phyloP scores from a whole-genome alignment of 164 flowering plant species.

The Dillenia turbinata region DNA sequence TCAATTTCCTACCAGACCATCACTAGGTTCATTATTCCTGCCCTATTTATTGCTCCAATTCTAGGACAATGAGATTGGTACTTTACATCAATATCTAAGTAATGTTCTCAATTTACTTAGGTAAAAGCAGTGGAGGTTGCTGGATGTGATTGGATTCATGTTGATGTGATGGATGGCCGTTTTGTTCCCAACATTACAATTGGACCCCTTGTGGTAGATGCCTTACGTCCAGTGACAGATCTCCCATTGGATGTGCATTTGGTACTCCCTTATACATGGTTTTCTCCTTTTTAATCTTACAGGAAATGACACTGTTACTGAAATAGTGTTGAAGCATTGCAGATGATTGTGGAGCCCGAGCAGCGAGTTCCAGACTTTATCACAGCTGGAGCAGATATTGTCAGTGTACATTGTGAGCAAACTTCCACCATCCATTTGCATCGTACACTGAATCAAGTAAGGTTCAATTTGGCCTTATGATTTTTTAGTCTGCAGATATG shows the following conservation, averaged over 20 bases:
- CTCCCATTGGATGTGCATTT: constrained; percentile 97
- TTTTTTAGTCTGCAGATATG: too few relatives aligned
- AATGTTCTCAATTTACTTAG: constrained; percentile 29
- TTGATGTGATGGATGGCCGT: constrained; percentile 99
- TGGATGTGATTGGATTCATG: constrained; percentile 99
- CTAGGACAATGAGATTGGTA: too few relatives aligned
- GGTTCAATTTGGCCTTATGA: not conserved
- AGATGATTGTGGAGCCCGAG: constrained; percentile 99
- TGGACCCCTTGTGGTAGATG: constrained; percentile 96
- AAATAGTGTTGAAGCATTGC: constrained; percentile 15
- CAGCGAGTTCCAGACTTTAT: constrained; percentile 93
- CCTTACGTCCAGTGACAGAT: constrained; percentile 95
- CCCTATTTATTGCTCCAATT: too few relatives aligned
- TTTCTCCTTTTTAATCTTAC: not conserved
- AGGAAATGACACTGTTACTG: constrained; percentile 9
- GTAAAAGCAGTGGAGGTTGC: constrained; percentile 98
- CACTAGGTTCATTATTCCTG: too few relatives aligned
- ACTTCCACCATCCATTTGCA: constrained; percentile 96
- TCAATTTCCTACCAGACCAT: too few relatives aligned
- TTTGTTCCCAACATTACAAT: constrained; percentile 98
- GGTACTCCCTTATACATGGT: constrained; percentile 38
- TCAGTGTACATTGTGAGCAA: constrained; percentile 95
- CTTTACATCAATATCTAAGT: not conserved
- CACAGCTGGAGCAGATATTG: constrained; percentile 98
- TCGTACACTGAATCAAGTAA: constrained; percentile 78